Conservation (phyloP, 495 filamentous ascomycete species). For the Hypoxylon intermedium region DNA sequence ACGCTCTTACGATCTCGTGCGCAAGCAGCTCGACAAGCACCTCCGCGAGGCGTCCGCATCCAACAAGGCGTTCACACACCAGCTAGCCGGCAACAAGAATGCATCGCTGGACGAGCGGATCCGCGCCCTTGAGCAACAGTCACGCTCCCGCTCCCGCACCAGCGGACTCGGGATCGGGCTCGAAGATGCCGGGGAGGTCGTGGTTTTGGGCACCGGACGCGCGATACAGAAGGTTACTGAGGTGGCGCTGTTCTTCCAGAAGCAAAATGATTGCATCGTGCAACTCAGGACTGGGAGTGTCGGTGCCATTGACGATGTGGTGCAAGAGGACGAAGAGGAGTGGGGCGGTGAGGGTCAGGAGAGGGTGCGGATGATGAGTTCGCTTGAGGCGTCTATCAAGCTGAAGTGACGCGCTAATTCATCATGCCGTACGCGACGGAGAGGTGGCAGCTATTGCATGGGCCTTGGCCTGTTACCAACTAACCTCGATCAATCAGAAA, state of each 20-base stretch:
- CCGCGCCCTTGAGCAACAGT: slow-evolving; percentile 50
- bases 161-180: slow-evolving; percentile 30
- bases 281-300: slow-evolving; percentile 69
- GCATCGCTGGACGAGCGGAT: slow-evolving; percentile 51
- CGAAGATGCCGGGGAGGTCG: slow-evolving; percentile 63
- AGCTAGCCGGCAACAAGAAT: slow-evolving; percentile 42
- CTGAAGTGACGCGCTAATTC: slow-evolving; percentile 52
- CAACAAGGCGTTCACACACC: slow-evolving; percentile 49
- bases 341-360: slow-evolving; percentile 59
- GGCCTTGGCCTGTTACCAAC: too few species aligned
- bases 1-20: slow-evolving; percentile 82
- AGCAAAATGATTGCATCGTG: slow-evolving; percentile 63
- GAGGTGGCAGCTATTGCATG: too few species aligned
- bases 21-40: slow-evolving; percentile 73
- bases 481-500: too few species aligned
- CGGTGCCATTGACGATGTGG: slow-evolving; percentile 75
- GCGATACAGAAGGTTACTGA: slow-evolving; percentile 76
- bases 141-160: slow-evolving; percentile 1
- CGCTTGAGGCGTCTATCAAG: slow-evolving; percentile 69
- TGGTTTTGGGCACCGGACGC: slow-evolving; percentile 78
- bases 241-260: slow-evolving; percentile 69
- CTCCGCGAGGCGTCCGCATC: slow-evolving; percentile 54
- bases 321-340: slow-evolving; percentile 50
- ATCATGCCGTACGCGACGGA: neutral
- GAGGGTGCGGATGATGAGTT: slow-evolving; percentile 68